Conservation (phyloP, 1,284 basidiomycete genomes). For the Psilocybe mexicana region DNA sequence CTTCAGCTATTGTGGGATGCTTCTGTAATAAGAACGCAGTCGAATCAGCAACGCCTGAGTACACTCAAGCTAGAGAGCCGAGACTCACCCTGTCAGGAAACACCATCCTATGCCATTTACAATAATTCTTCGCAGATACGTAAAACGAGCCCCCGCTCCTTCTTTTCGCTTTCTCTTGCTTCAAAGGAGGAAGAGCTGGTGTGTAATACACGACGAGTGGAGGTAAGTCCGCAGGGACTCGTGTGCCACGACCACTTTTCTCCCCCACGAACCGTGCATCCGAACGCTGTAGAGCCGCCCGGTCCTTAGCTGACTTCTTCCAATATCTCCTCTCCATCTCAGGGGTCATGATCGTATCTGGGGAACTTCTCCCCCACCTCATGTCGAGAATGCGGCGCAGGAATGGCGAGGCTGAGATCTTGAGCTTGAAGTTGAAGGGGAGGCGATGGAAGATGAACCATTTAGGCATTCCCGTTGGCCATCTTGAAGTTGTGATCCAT, state of each 20-base stretch:
- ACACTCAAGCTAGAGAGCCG: neutral
- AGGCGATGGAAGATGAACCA: neutral
- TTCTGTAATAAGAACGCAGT: neutral
- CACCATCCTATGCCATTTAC: constrained; percentile 23
- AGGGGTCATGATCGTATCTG: constrained; percentile 3
- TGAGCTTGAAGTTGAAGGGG: neutral
- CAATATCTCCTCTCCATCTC: constrained; percentile 20
- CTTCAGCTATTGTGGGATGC: constrained; percentile 8
- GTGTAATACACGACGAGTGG: constrained; percentile 24
- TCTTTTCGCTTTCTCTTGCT: constrained; percentile 4
- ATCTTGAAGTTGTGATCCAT: neutral
- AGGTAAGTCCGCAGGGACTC: constrained; percentile 4
- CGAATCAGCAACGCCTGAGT: neutral
- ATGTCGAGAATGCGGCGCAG: neutral
- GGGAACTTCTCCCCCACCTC: too few relatives aligned
- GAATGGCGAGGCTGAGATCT: neutral
- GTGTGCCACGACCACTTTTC: neutral
- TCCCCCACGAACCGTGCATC: constrained; percentile 20
- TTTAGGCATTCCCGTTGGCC: too few relatives aligned
- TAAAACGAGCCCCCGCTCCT: neutral
- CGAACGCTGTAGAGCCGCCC: constrained; percentile 11
- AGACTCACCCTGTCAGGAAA: constrained; percentile 16
- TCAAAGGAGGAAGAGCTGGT: constrained; percentile 18
- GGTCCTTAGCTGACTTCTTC: constrained; percentile 8
- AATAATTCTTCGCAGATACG: constrained; percentile 13